phyloP scores from a whole-genome alignment of 2,329 filamentous ascomycete species.

The Neofusicoccum parvum region DNA sequence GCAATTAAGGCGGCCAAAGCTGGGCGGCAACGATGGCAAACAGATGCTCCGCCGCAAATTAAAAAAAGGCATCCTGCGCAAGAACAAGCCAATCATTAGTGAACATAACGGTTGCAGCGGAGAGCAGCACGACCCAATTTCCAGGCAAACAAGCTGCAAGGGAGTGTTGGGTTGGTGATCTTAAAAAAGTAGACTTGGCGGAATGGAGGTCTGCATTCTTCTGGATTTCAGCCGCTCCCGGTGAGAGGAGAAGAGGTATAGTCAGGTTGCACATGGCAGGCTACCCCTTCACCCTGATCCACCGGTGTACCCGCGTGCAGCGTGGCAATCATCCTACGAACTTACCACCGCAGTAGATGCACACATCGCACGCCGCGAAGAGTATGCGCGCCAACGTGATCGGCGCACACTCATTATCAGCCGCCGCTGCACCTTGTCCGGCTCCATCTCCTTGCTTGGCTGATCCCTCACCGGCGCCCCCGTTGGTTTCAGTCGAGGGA shows the following conservation, averaged over 20 bases:
- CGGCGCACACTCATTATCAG: neutral
- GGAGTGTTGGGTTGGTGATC: neutral
- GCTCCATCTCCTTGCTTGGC: conserved; percentile 14
- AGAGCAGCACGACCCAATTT: neutral
- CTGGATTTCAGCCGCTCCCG: conserved; percentile 1
- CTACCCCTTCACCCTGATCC: neutral
- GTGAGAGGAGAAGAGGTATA: neutral
- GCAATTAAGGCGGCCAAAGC: conserved; percentile 2
- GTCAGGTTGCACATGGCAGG: neutral
- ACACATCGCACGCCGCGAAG: conserved; percentile 39
- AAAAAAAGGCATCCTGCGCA: neutral
- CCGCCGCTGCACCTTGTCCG: neutral
- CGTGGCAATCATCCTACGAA: conserved; percentile 28
- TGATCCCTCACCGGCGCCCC: neutral
- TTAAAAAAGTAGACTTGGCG: conserved; percentile 2
- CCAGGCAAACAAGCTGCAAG: conserved; percentile 12
- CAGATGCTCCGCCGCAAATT: neutral
- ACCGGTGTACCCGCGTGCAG: neutral
- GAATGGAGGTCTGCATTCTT: conserved; percentile 9
- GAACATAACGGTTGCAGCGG: neutral
- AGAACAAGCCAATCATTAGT: neutral
- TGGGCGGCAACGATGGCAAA: neutral
- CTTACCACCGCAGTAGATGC: conserved; percentile 42
- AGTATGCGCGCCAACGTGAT: conserved; percentile 33
- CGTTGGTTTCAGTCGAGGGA: conserved; percentile 8